Base-by-base conservation (phyloP, 108 stramenopile species). In the Hondaea fermentalgiana region DNA sequence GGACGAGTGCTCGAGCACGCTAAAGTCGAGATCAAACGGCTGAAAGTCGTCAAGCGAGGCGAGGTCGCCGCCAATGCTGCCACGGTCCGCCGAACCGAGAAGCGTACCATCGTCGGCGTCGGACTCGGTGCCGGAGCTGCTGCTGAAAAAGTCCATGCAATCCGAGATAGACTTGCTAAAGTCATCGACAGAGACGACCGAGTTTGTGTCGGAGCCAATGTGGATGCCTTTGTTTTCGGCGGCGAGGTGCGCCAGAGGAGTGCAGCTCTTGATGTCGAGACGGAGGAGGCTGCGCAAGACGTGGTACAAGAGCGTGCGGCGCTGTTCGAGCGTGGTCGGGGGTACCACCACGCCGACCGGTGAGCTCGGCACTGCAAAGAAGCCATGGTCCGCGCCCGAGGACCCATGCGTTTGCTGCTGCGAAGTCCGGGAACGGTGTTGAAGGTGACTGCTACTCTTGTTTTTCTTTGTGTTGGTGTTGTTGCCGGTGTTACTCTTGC, bases 101-200 rank as follows among this genome's bases (percentile, higher is more conserved):
- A 69, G 76, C 23, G 45, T 53, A 55, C 76, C 28, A 16, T 53
- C 51, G 25, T 83, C 76, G n/a, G 10, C 76, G 51, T 47, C 49
- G 5, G 19, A 43, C 6, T 53, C 28, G n/a, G 49, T 6, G 23
- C n/a, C 51, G 76, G 14, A 21, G 12, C 76, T 53, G 76, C 76
- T 53, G 51, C 45, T 53, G 51, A 83, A 83, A 45, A 47, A 83
- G 51, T 83, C 76, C 49, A 83, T 47, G 51, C 76, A 83, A 23
- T 83, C 76, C 28, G 76, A 83, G 76, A 83, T 83, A 1, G 76
- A 53, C 51, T 83, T 83, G 76, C 49, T 53, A 53, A 83, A 53
- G 28, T 83, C 76, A 17, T 83, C 76, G 49, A 53, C 45, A 6
- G 49, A 53, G n/a, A 25, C 76, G 76, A 53, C 51, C 49, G 76